Evolutionary conservation across 2,329 filamentous ascomycete species (phyloP).

Genomic region (Hymenoscyphus scutula): DNA sequence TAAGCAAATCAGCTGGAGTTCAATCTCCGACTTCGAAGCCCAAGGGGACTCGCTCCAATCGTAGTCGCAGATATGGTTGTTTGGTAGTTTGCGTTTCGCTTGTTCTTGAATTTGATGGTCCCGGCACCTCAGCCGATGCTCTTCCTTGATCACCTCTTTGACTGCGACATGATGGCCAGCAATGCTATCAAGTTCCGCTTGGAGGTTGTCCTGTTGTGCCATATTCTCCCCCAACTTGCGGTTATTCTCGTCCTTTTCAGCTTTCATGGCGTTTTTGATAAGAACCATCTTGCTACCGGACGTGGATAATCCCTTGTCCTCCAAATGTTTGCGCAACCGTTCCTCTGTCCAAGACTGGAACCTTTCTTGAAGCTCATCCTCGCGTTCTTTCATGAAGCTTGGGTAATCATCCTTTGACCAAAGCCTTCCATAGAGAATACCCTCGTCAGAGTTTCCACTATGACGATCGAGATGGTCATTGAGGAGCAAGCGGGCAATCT

Average conservation of each 20-base stretch:
- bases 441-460: background rate
- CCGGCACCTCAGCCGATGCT: background rate
- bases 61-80: constrained; percentile 18
- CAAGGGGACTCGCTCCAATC: constrained; percentile 25
- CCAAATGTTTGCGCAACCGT: background rate
- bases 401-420: background rate
- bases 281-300: background rate
- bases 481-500: background rate
- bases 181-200: background rate
- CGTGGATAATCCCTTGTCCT: background rate
- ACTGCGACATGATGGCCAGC: background rate
- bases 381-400: background rate
- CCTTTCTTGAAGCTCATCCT: background rate
- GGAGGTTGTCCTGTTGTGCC: background rate
- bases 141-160: background rate
- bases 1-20: constrained; percentile 19
- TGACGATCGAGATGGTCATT: background rate
- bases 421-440: background rate
- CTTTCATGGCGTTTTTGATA: background rate
- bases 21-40: constrained; percentile 17
- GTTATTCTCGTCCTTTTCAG: background rate
- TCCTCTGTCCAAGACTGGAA: background rate
- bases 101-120: background rate
- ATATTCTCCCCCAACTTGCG: background rate
- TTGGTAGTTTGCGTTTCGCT: background rate